A percentile compares a stretch with the other conserved stretches of the same genome.
Evolutionary conservation across 2,329 filamentous ascomycete species (phyloP).

Genomic region (Fusarium decemcellulare): DNA sequence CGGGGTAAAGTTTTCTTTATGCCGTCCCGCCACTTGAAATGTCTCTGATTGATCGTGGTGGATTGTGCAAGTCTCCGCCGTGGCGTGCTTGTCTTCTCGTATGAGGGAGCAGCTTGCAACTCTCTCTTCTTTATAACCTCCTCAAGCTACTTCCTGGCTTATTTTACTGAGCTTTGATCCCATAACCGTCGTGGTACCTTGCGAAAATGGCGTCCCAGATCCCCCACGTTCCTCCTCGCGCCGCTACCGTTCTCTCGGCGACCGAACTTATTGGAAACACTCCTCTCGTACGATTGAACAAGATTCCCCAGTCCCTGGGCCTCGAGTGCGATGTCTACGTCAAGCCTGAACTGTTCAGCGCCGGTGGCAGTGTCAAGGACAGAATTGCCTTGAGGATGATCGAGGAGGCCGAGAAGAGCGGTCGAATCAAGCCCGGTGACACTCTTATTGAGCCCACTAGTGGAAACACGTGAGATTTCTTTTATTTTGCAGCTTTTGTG

Average conservation of each 20-base stretch:
- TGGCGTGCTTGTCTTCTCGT: slow-evolving; percentile 44
- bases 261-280: slow-evolving; percentile 93
- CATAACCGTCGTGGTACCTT: neutral
- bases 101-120: slow-evolving; percentile 22
- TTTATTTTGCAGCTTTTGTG: slow-evolving; percentile 58
- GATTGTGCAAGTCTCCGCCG: slow-evolving; percentile 38
- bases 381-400: slow-evolving; percentile 97
- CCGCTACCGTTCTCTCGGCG: slow-evolving; percentile 71
- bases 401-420: slow-evolving; percentile 91
- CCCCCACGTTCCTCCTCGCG: slow-evolving; percentile 50
- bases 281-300: slow-evolving; percentile 90
- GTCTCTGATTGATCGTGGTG: slow-evolving; percentile 23
- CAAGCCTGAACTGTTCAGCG: slow-evolving; percentile 93
- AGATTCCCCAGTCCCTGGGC: slow-evolving; percentile 90
- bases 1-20: slow-evolving; percentile 44
- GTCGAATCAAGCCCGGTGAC: slow-evolving; percentile 96
- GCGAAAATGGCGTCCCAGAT: slow-evolving; percentile 46
- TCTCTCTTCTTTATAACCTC: neutral
- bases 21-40: slow-evolving; percentile 40
- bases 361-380: slow-evolving; percentile 93
- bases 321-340: slow-evolving; percentile 90
- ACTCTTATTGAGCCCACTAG: slow-evolving; percentile 97
- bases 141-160: neutral
- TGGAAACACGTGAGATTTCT: slow-evolving; percentile 82
- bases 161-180: neutral